phyloP scores from a whole-genome alignment of 2,329 filamentous ascomycete genomes.

The Aspergillus pseudoglaucus region DNA sequence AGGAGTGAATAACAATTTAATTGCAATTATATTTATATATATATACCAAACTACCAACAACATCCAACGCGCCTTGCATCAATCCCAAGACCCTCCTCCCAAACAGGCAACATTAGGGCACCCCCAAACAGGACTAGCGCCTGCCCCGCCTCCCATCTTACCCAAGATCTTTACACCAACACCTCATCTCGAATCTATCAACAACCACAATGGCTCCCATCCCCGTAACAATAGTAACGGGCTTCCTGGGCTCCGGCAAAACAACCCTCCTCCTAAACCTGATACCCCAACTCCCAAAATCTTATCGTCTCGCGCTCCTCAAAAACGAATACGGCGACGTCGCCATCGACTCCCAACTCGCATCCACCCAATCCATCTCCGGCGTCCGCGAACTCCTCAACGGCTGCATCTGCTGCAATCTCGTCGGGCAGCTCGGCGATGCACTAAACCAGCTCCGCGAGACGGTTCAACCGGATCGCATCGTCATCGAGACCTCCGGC shows the following conservation, averaged over 20 bases:
- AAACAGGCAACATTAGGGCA: neutral
- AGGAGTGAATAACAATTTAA: no score
- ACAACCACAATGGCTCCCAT: constrained; percentile 58
- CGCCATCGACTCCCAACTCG: constrained; percentile 87
- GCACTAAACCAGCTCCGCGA: constrained; percentile 69
- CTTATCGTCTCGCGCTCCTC: constrained; percentile 85
- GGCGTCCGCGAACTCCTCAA: constrained; percentile 91
- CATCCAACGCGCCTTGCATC: no score
- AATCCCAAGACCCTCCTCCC: no score
- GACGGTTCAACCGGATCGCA: constrained; percentile 63
- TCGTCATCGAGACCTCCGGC: constrained; percentile 89
- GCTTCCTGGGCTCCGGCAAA: constrained; percentile 93
- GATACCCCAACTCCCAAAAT: constrained; percentile 77
- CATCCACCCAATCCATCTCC: constrained; percentile 71
- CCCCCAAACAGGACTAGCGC: neutral
- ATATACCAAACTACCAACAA: no score
- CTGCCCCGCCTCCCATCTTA: neutral
- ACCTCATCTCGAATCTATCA: neutral
- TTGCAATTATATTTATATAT: no score
- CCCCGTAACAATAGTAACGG: constrained; percentile 90
- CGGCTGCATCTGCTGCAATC: constrained; percentile 97
- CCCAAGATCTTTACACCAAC: neutral
- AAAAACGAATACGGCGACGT: constrained; percentile 99
- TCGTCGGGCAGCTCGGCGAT: constrained; percentile 80
- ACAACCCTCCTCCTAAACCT: constrained; percentile 94